Percentiles rank a stretch among this genome's conserved stretches.
Evolutionary conservation across 306 rosid species (phyloP).

Genomic region (Vigna reflexopilosa): DNA sequence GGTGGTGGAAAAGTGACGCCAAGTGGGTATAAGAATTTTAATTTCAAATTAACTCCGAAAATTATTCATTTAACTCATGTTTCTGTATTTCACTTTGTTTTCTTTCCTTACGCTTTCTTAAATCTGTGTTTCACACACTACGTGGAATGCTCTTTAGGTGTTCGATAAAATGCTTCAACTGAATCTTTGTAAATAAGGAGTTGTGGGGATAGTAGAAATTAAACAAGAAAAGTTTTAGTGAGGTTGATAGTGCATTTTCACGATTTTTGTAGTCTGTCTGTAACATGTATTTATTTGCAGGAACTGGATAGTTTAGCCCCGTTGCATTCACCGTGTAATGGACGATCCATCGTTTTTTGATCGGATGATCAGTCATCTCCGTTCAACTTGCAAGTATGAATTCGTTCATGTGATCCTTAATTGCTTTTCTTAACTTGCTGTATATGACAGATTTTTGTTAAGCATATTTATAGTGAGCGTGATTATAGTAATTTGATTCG

Average conservation of each 20-base stretch:
- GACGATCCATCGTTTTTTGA: conserved; percentile 66
- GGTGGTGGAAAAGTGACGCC: neutral
- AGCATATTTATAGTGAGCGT: neutral
- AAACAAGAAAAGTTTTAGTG: neutral
- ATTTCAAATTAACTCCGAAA: neutral
- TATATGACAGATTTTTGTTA: conserved; percentile 5
- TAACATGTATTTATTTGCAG: conserved; percentile 40
- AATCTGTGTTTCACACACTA: neutral
- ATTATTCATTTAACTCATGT: neutral
- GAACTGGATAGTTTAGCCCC: conserved; percentile 27
- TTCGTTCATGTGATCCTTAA: conserved; percentile 27
- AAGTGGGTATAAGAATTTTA: neutral
- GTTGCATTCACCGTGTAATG: conserved; percentile 48
- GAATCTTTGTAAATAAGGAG: conserved; percentile 2
- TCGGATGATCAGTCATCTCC: conserved; percentile 69
- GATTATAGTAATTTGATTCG: neutral
- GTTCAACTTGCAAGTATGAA: conserved; percentile 81
- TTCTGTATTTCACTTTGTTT: neutral
- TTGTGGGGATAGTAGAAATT: neutral
- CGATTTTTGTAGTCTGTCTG: neutral
- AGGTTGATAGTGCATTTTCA: neutral
- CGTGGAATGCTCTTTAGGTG: conserved; percentile 5
- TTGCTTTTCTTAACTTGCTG: neutral
- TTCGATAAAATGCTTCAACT: conserved; percentile 41
- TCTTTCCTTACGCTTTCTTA: neutral